Conservation (phyloP, 495 filamentous ascomycete species). For the Parachaetomium inaequale region DNA sequence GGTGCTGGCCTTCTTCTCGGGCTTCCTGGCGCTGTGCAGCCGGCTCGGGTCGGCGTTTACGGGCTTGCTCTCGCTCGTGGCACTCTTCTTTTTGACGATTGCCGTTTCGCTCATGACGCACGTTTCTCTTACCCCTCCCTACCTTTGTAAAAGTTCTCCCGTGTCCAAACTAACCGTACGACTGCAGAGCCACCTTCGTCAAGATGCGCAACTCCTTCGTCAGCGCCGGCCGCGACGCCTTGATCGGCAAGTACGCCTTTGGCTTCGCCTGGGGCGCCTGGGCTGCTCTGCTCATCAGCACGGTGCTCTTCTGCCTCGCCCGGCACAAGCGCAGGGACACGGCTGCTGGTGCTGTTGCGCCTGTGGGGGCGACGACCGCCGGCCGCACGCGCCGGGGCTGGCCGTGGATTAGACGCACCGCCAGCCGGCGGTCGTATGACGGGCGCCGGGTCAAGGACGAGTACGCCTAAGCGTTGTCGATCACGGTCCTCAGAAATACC, state of each 20-base stretch:
- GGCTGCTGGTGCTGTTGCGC: background rate
- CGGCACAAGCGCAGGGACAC: slow-evolving; percentile 20
- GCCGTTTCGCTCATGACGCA: slow-evolving; percentile 54
- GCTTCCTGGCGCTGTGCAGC: slow-evolving; percentile 49
- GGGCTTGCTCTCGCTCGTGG: slow-evolving; percentile 35
- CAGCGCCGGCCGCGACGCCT: slow-evolving; percentile 52
- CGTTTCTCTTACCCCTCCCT: slow-evolving; percentile 23
- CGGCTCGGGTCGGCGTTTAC: slow-evolving; percentile 47
- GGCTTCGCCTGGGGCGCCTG: slow-evolving; percentile 84
- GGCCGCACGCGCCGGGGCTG: slow-evolving; percentile 7
- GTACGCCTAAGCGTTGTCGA: slow-evolving; percentile 37
- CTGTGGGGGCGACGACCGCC: background rate
- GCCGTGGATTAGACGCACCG: slow-evolving; percentile 35
- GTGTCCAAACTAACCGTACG: background rate
- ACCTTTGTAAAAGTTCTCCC: background rate
- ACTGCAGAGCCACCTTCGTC: slow-evolving; percentile 58
- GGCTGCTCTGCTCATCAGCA: slow-evolving; percentile 65
- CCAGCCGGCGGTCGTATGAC: slow-evolving; percentile 45
- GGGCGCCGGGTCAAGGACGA: slow-evolving; percentile 62
- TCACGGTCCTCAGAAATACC: too few species aligned
- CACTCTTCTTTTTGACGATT: slow-evolving; percentile 45
- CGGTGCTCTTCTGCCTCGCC: slow-evolving; percentile 64
- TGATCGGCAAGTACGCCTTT: slow-evolving; percentile 68
- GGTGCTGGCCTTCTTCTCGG: slow-evolving; percentile 51
- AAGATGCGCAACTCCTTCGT: slow-evolving; percentile 70